phyloP scores from a whole-genome alignment of 176 grass and related monocot species.

The Canna indica region DNA sequence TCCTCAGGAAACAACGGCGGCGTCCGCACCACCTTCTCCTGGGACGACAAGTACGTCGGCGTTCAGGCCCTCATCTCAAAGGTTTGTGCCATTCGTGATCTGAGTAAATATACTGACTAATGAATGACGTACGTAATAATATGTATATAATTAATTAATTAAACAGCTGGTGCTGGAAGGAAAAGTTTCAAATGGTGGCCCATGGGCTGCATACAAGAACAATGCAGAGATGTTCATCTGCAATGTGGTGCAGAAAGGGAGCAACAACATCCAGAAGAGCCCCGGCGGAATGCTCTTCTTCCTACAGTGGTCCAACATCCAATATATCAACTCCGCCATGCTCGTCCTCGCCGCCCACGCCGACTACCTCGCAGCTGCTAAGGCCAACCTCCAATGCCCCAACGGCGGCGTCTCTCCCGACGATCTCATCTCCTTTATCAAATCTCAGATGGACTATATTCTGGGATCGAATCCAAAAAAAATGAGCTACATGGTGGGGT shows the following conservation, averaged over 20 bases:
- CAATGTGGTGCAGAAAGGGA: conserved; percentile 32
- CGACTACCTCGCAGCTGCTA: conserved; percentile 27
- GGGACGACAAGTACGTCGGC: conserved; percentile 76
- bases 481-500: conserved; percentile 94
- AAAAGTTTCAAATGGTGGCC: conserved; percentile 32
- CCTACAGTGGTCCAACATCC: conserved; percentile 39
- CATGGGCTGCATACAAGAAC: conserved; percentile 18
- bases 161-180: conserved; percentile 47
- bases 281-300: conserved; percentile 50
- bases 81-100: too few relatives aligned
- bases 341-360: conserved; percentile 42
- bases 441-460: conserved; percentile 66
- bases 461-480: conserved; percentile 41
- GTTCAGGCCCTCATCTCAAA: conserved; percentile 54
- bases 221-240: conserved; percentile 46
- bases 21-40: conserved; percentile 23
- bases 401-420: background rate
- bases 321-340: conserved; percentile 41
- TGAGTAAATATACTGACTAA: too few relatives aligned
- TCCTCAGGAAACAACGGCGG: conserved; percentile 23
- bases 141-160: too few relatives aligned
- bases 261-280: conserved; percentile 27
- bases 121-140: too few relatives aligned
- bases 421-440: conserved; percentile 34
- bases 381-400: conserved; percentile 22